Conservation (phyloP, 129 eudicot genomes). For the Dittrichia graveolens region DNA sequence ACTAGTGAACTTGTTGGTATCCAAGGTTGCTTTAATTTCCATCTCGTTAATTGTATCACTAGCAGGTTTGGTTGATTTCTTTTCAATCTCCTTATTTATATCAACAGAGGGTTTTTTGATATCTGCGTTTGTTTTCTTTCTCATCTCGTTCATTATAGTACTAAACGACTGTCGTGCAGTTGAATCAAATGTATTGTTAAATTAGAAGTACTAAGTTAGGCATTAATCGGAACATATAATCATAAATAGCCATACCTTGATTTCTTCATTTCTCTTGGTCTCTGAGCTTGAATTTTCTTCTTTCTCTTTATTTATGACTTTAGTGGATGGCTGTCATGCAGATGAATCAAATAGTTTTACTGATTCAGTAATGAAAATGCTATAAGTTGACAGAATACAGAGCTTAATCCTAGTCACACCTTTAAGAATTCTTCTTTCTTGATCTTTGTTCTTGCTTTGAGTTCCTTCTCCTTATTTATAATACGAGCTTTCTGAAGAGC, state of each 20-base stretch:
- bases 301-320: slow-evolving; percentile 25
- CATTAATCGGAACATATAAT: slow-evolving; percentile 7
- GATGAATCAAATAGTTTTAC: not conserved
- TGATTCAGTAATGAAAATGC: not conserved
- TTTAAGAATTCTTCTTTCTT: slow-evolving; percentile 32
- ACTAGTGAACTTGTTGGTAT: slow-evolving; percentile 6
- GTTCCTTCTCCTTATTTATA: slow-evolving; percentile 33
- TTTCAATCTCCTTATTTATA: slow-evolving; percentile 9
- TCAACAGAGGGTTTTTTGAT: slow-evolving; percentile 13
- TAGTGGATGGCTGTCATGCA: slow-evolving; percentile 27
- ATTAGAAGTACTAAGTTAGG: not conserved
- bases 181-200: slow-evolving; percentile 4
- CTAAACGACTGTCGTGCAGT: slow-evolving; percentile 31
- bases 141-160: slow-evolving; percentile 36
- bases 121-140: slow-evolving; percentile 30
- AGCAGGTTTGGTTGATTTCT: slow-evolving; percentile 2
- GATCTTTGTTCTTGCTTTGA: slow-evolving; percentile 9
- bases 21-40: slow-evolving; percentile 8
- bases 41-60: not conserved
- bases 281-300: slow-evolving; percentile 29
- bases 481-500: not conserved
- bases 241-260: slow-evolving; percentile 23
- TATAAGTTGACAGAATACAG: not conserved
- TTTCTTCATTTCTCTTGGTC: slow-evolving; percentile 30
- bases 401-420: slow-evolving; percentile 12